Evolutionary conservation across 306 rosid species (phyloP), one percentile per base, ranked within the genome.

Genomic region (Trifolium subterraneum): DNA sequence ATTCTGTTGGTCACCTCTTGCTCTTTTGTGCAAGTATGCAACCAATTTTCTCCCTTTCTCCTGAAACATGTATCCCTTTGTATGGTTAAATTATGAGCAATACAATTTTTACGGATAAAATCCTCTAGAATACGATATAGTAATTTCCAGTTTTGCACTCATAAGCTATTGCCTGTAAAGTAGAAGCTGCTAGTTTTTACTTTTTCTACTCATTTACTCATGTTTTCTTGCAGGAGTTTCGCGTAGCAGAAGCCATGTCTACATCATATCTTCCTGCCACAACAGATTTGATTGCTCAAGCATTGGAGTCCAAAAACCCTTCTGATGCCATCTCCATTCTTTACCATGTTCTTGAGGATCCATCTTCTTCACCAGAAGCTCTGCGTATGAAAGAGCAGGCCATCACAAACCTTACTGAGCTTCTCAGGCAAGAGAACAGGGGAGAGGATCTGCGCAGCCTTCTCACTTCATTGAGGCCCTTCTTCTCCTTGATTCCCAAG

Each of bases 401-500:
- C 16, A 91, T 91, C 75, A 76, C 93, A 56, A 88, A 88, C 59
- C 89, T 93, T 23, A 81, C 96, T 0, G 88, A 93, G 73, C 90
- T 88, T 78, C 97, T 93, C 51, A 83, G 84, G 61, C 89, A 89
- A 73, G 98, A 93, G 82, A 86, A 81, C 75, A 88, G 94, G 79
- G 96, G 90, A 22, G 97, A 93, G 87, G 98, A 91, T 81, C 94
- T 93, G 59, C 84, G 97, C 8, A 85, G 90, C 72, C 98, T 93
- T 61, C 96, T 93, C 56, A 93, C 94, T 48, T 92, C 87, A 69
- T 75, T 91, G 82, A 91, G 98, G 90, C 96, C 98, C 69, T 91
- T 93, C 78, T 93, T 93, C 72, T 91, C 85, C 82, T 81, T 88
- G 88, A 91, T 93, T 27, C 98, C 98, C 12, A 91, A 91, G 81